These are phyloP conservation scores for Lophium mytilinum DNA, from an alignment of 495 filamentous ascomycete genomes.

Conservation along the genomic window DNA sequence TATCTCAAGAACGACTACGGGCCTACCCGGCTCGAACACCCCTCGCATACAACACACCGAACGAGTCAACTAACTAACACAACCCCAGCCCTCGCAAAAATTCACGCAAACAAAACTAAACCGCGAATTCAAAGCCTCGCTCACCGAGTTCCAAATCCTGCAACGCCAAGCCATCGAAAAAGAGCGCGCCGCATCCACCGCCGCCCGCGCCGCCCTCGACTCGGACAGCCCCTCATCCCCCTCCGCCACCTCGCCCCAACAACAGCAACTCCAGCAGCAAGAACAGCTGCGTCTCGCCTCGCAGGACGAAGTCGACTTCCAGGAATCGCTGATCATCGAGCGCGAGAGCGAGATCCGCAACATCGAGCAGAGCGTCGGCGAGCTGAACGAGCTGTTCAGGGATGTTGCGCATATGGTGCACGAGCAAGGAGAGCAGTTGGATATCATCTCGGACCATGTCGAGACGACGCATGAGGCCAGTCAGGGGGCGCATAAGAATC, in stretches of 20 bases:
- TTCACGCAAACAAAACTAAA: conserved; percentile 93
- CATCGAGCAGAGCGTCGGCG: conserved; percentile 91
- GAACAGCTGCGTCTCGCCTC: conserved; percentile 74
- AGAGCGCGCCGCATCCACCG: conserved; percentile 74
- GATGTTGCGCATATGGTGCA: conserved; percentile 94
- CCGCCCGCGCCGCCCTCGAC: conserved; percentile 66
- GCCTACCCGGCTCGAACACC: too few species aligned
- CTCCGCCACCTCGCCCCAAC: conserved; percentile 40
- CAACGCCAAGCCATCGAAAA: conserved; percentile 88
- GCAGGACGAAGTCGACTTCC: conserved; percentile 96
- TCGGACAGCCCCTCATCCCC: conserved; percentile 24
- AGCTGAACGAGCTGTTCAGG: conserved; percentile 91
- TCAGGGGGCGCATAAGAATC: conserved; percentile 73
- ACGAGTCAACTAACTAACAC: neutral
- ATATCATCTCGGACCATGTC: conserved; percentile 83
- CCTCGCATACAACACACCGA: too few species aligned
- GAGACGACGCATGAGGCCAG: conserved; percentile 71
- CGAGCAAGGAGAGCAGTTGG: conserved; percentile 84
- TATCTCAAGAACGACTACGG: too few species aligned
- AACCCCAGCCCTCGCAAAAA: conserved; percentile 73
- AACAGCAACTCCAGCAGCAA: conserved; percentile 72
- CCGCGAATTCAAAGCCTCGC: conserved; percentile 77
- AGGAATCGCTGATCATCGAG: conserved; percentile 89
- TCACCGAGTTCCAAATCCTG: conserved; percentile 82
- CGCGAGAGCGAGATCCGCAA: conserved; percentile 93